These are phyloP conservation scores for Nicotiana benthamiana DNA, from an alignment of 257 asterid genomes.

Conservation along the genomic window DNA sequence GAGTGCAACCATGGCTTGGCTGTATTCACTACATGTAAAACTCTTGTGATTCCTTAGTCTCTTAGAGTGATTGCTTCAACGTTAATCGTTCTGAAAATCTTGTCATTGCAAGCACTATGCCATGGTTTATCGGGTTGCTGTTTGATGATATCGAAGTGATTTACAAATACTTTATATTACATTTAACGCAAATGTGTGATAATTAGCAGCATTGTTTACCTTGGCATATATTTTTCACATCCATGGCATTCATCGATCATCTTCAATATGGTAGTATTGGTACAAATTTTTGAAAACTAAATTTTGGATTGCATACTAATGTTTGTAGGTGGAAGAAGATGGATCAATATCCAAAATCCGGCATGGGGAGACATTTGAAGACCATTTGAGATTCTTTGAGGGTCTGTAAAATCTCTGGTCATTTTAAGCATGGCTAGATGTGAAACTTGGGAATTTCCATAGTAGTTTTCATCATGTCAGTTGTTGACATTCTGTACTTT, in stretches of 20 bases:
- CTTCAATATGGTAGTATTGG: background rate
- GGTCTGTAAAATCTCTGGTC: slow-evolving; percentile 34
- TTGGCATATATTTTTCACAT: too few species aligned
- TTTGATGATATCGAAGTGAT: background rate
- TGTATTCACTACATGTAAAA: background rate
- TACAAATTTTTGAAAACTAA: background rate
- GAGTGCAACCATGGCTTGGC: too few species aligned
- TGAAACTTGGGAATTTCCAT: background rate
- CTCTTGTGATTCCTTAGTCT: too few species aligned
- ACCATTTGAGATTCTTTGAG: slow-evolving; percentile 70
- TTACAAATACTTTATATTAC: too few species aligned
- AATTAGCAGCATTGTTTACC: background rate
- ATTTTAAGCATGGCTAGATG: background rate
- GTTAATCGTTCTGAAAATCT: background rate
- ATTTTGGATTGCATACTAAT: background rate
- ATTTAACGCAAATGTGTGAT: too few species aligned
- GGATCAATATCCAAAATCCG: slow-evolving; percentile 74
- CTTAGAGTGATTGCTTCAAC: too few species aligned
- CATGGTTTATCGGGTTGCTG: background rate
- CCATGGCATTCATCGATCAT: background rate
- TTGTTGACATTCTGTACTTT: background rate
- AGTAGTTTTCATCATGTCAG: background rate
- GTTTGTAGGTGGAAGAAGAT: slow-evolving; percentile 69
- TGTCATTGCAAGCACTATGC: background rate
- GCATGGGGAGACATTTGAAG: slow-evolving; percentile 77